These are phyloP conservation scores for Volvariella surrecta DNA, from an alignment of 1,284 basidiomycete species.

Conservation along the genomic window DNA sequence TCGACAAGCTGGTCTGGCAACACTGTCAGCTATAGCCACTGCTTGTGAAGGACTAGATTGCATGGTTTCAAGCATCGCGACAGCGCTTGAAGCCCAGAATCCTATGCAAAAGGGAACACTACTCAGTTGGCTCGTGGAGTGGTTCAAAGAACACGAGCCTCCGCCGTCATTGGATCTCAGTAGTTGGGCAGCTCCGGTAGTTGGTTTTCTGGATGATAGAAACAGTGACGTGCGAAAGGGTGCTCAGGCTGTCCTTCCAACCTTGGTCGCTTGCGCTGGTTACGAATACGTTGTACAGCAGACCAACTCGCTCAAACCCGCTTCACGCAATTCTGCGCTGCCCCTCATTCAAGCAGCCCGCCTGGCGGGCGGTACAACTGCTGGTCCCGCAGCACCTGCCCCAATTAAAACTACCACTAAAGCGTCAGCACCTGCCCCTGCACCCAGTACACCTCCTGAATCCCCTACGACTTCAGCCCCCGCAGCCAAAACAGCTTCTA, in stretches of 20 bases:
- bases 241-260: conserved; percentile 77
- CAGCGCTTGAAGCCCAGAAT: conserved; percentile 81
- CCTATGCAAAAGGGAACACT: conserved; percentile 84
- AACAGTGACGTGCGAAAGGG: conserved; percentile 89
- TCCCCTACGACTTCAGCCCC: conserved; percentile 23
- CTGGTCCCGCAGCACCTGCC: conserved; percentile 17
- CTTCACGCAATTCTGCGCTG: conserved; percentile 78
- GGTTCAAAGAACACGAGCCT: conserved; percentile 63
- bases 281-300: conserved; percentile 85
- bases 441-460: conserved; percentile 26
- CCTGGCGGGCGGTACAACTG: conserved; percentile 24
- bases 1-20: conserved; percentile 69
- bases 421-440: conserved; percentile 18
- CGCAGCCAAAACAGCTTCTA: conserved; percentile 29
- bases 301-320: conserved; percentile 84
- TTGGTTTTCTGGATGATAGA: conserved; percentile 87
- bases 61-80: conserved; percentile 72
- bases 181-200: conserved; percentile 61
- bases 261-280: conserved; percentile 71
- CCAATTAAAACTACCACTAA: conserved; percentile 17
- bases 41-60: conserved; percentile 82
- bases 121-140: conserved; percentile 79
- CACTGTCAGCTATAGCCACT: conserved; percentile 78
- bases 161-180: conserved; percentile 63
- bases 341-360: conserved; percentile 83